A percentile compares a stretch with the other conserved stretches of the same genome.
These are phyloP conservation scores for Styphnolobium japonicum DNA, from an alignment of 306 rosid species.

Conservation along the genomic window DNA sequence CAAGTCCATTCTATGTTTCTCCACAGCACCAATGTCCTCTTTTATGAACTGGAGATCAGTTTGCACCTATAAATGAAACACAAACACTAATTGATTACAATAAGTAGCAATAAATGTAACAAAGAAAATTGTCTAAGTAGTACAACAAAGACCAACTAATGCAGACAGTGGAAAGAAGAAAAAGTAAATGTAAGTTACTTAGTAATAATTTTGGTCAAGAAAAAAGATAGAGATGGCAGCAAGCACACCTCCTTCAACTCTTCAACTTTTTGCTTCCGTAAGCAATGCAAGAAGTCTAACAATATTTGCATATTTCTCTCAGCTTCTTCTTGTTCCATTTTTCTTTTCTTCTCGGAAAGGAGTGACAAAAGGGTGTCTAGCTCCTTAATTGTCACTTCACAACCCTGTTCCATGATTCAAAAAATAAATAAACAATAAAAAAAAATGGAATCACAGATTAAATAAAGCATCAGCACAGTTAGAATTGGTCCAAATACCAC, in stretches of 20 bases:
- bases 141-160: conserved; percentile 6
- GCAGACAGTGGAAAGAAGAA: background rate
- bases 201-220: conserved; percentile 18
- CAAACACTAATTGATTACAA: conserved; percentile 14
- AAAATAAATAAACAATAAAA: background rate
- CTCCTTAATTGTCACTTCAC: conserved; percentile 87
- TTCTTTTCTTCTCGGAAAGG: conserved; percentile 87
- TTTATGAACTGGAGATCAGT: conserved; percentile 87
- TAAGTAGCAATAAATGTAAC: conserved; percentile 6
- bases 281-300: conserved; percentile 81
- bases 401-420: conserved; percentile 59
- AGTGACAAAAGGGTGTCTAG: conserved; percentile 72
- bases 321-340: conserved; percentile 98
- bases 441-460: conserved; percentile 2
- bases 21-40: conserved; percentile 82
- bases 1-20: conserved; percentile 84
- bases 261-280: conserved; percentile 80
- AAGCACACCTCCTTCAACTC: conserved; percentile 79
- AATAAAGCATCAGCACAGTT: conserved; percentile 3
- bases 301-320: conserved; percentile 94
- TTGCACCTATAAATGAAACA: conserved; percentile 64
- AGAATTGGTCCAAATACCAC: background rate
- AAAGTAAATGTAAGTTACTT: background rate
- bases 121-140: background rate
- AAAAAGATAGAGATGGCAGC: conserved; percentile 8